A percentile compares a stretch with the other conserved stretches of the same genome.
These are phyloP conservation scores for Zizania latifolia DNA, from an alignment of 176 grass and related monocot species.

Conservation along the genomic window DNA sequence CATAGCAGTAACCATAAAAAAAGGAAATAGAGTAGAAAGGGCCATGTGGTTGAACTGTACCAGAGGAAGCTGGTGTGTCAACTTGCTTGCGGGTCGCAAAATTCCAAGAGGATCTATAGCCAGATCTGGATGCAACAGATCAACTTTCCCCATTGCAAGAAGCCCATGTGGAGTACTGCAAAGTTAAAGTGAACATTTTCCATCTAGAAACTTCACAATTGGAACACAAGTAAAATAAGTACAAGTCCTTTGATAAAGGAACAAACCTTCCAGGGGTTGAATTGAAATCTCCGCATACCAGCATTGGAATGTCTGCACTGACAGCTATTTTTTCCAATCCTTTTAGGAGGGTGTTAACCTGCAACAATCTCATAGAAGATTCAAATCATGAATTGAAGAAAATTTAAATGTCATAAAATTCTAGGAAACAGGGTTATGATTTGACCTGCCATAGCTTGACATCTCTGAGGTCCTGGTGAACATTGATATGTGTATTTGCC, in stretches of 20 bases:
- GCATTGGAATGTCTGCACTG: no score
- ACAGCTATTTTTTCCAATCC: no score
- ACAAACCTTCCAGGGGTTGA: conserved; percentile 69
- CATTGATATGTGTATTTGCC: conserved; percentile 89
- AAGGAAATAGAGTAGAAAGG: not conserved
- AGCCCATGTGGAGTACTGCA: conserved; percentile 69
- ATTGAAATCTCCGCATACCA: no score
- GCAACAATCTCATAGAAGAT: not conserved
- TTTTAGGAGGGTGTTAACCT: no score
- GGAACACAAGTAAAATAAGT: not conserved
- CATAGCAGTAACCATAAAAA: conserved; percentile 16
- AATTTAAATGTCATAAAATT: not conserved
- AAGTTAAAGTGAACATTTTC: conserved; percentile 3
- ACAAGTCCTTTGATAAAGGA: not conserved
- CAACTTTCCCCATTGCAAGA: conserved; percentile 75
- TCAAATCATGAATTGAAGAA: not conserved
- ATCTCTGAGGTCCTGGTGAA: conserved; percentile 78
- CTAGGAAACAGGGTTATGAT: conserved; percentile 3
- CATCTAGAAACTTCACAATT: conserved; percentile 7
- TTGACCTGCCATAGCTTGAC: conserved; percentile 93
- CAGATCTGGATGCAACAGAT: conserved; percentile 73
- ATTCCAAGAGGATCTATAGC: no score
- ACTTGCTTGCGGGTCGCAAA: no score
- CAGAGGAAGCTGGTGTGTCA: conserved; percentile 81
- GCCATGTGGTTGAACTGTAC: conserved; percentile 32